Evolutionary conservation across 208 protist species (phyloP).

Genomic region (Entamoeba histolytica): DNA sequence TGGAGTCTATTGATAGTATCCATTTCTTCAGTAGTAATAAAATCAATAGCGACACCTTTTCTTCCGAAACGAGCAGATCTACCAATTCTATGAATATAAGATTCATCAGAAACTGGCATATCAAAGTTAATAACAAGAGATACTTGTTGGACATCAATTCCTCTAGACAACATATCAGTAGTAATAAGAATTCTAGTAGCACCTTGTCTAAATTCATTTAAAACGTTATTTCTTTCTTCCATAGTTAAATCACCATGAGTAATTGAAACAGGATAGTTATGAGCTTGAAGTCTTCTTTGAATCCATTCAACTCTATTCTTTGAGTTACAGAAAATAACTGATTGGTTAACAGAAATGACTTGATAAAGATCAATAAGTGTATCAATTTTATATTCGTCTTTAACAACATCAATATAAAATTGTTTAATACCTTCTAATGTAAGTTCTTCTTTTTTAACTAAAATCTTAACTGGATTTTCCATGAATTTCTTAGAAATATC

Average conservation of each 20-base stretch:
- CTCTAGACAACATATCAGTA: constrained; percentile 46
- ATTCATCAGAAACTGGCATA: constrained; percentile 44
- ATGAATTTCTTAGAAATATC: neutral
- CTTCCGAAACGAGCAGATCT: constrained; percentile 60
- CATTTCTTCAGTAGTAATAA: neutral
- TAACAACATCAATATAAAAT: constrained; percentile 51
- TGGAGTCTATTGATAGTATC: neutral
- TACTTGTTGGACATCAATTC: constrained; percentile 70
- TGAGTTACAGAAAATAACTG: neutral
- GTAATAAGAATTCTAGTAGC: constrained; percentile 32
- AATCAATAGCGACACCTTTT: neutral
- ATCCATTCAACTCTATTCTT: neutral
- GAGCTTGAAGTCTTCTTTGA: neutral
- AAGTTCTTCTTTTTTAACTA: neutral
- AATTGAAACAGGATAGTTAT: neutral
- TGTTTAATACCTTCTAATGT: constrained; percentile 56
- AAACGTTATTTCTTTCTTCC: neutral
- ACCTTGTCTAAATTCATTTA: neutral
- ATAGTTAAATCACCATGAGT: neutral
- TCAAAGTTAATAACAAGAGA: constrained; percentile 70
- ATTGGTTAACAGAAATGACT: neutral
- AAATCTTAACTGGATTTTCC: neutral
- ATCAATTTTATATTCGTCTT: neutral
- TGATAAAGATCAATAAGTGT: neutral
- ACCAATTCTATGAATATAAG: constrained; percentile 74